Evolutionary conservation across 257 asterid genomes (phyloP).

Genomic region (Jacaranda copaia): DNA sequence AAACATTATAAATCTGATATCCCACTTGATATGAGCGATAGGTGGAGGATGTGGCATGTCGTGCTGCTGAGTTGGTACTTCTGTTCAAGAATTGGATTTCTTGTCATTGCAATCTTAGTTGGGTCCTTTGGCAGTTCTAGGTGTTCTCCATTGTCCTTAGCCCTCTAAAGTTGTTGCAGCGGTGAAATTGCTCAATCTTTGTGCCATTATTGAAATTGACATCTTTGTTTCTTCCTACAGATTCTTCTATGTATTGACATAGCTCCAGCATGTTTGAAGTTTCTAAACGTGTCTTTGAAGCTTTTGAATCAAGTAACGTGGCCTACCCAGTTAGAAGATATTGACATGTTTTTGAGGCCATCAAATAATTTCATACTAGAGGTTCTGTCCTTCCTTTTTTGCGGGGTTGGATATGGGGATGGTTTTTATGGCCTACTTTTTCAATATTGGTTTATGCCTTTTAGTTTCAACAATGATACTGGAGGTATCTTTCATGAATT

Average conservation of each 20-base stretch:
- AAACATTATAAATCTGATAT: conserved; percentile 30
- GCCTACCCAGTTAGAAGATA: conserved; percentile 35
- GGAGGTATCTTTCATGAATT: conserved; percentile 8
- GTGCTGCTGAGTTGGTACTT: conserved; percentile 80
- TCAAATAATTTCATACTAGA: background rate
- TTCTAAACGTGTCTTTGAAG: conserved; percentile 73
- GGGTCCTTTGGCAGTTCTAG: conserved; percentile 93
- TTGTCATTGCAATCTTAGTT: conserved; percentile 79
- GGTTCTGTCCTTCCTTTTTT: background rate
- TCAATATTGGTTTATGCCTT: conserved; percentile 8
- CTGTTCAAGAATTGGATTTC: conserved; percentile 81
- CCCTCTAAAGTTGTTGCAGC: conserved; percentile 39
- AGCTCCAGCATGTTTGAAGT: conserved; percentile 85
- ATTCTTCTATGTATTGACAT: conserved; percentile 91
- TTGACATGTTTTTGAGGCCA: background rate
- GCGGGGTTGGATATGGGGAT: background rate
- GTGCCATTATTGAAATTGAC: conserved; percentile 42
- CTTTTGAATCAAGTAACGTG: conserved; percentile 82
- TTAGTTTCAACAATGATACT: conserved; percentile 19
- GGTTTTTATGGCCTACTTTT: conserved; percentile 18
- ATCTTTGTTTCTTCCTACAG: conserved; percentile 52
- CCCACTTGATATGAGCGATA: conserved; percentile 40
- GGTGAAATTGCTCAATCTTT: conserved; percentile 38
- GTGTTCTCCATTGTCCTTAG: conserved; percentile 45
- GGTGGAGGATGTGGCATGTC: conserved; percentile 91